Percentiles rank a stretch among this genome's conserved stretches.
Evolutionary conservation across 2,329 filamentous ascomycete genomes (phyloP).

Genomic region (Penicillium griseofulvum): DNA sequence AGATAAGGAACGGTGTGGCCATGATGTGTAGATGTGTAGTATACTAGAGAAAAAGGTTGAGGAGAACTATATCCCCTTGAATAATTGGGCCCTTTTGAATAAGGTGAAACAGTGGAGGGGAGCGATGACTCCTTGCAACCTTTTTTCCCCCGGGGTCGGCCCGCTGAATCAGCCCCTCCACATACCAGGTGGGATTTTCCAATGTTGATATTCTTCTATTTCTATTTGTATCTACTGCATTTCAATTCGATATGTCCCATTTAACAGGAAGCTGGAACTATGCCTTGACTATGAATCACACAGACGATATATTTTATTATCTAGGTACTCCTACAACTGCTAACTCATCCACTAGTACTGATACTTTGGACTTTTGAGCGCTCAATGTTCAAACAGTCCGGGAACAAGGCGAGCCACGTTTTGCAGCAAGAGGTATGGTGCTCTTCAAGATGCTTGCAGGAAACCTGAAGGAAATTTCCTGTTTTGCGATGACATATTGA

Average conservation of each 20-base stretch:
- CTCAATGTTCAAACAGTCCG: conserved; percentile 37
- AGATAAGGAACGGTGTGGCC: conserved; percentile 45
- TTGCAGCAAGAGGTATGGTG: conserved; percentile 41
- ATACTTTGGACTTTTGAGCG: conserved; percentile 3
- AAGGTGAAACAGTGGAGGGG: not conserved
- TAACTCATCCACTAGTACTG: conserved; percentile 40
- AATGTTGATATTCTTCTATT: not conserved
- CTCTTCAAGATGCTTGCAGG: conserved; percentile 32
- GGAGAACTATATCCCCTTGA: conserved; percentile 18
- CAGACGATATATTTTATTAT: no score
- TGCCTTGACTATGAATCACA: not conserved
- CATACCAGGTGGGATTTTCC: no score
- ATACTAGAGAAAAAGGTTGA: not conserved
- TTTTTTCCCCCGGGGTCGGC: conserved; percentile 13
- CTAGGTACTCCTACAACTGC: conserved; percentile 43
- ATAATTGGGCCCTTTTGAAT: not conserved
- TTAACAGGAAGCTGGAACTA: not conserved
- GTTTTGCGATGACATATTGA: conserved; percentile 35
- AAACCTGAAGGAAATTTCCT: conserved; percentile 43
- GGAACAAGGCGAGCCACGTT: conserved; percentile 43
- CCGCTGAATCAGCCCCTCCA: conserved; percentile 16
- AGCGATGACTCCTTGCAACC: conserved; percentile 18
- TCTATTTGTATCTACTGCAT: not conserved
- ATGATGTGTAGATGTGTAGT: conserved; percentile 28
- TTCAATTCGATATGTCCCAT: not conserved